phyloP scores from a whole-genome alignment of 2,329 filamentous ascomycete species.

The Scortechinia acanthostroma region DNA sequence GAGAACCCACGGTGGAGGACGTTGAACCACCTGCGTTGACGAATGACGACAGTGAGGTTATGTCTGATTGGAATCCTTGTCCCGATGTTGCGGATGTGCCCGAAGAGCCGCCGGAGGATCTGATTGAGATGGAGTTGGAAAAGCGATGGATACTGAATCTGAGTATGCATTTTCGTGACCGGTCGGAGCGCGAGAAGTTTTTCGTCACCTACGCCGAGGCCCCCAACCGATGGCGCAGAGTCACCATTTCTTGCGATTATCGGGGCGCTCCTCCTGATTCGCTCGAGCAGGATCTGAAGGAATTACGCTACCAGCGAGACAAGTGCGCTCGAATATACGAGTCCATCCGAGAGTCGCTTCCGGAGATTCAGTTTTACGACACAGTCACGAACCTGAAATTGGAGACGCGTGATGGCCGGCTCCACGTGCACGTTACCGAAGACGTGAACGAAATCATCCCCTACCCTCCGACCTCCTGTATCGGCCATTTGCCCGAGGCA shows the following conservation, averaged over 20 bases:
- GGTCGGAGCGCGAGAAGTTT: slow-evolving; percentile 90
- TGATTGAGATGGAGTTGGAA: slow-evolving; percentile 76
- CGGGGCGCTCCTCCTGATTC: slow-evolving; percentile 72
- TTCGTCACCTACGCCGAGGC: slow-evolving; percentile 89
- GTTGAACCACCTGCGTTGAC: background rate
- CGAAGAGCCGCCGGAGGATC: slow-evolving; percentile 35
- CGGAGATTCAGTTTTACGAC: slow-evolving; percentile 92
- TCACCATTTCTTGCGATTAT: slow-evolving; percentile 93
- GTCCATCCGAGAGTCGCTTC: slow-evolving; percentile 81
- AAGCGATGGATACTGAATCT: slow-evolving; percentile 90
- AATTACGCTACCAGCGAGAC: slow-evolving; percentile 77
- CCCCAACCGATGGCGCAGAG: slow-evolving; percentile 72
- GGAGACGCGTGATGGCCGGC: slow-evolving; percentile 75
- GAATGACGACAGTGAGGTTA: background rate
- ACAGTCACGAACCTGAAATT: slow-evolving; percentile 94
- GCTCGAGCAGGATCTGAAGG: slow-evolving; percentile 74
- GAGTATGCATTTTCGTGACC: slow-evolving; percentile 95
- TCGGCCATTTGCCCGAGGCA: slow-evolving; percentile 68
- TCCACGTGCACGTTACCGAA: slow-evolving; percentile 97
- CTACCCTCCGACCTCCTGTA: slow-evolving; percentile 50
- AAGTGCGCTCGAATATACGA: slow-evolving; percentile 92
- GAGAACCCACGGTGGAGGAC: background rate
- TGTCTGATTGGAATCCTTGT: background rate
- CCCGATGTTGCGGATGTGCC: background rate
- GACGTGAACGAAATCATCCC: slow-evolving; percentile 59